phyloP scores from a whole-genome alignment of 108 stramenopile species.

The Stephanodiscus triporus region DNA sequence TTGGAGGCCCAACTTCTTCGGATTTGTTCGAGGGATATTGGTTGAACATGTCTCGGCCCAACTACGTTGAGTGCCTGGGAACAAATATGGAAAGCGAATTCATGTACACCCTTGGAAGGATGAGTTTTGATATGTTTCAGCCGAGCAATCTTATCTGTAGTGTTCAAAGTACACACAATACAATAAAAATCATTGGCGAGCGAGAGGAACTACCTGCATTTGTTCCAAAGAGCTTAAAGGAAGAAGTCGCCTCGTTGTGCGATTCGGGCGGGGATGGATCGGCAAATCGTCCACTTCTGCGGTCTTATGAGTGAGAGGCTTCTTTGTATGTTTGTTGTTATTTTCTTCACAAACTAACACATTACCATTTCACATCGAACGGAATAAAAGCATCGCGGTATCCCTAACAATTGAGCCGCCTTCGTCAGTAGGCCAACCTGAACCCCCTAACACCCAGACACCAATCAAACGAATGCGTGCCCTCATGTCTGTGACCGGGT shows the following conservation, averaged over 20 bases:
- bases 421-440: conserved; percentile 54
- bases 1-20: conserved; percentile 38
- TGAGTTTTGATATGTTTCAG: conserved; percentile 86
- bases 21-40: conserved; percentile 70
- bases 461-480: conserved; percentile 65
- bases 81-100: conserved; percentile 71
- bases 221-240: conserved; percentile 65
- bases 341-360: not conserved
- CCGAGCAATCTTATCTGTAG: conserved; percentile 74
- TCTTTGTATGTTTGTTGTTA: not conserved
- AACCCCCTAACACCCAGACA: conserved; percentile 47
- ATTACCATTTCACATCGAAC: not conserved
- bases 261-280: conserved; percentile 31
- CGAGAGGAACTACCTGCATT: conserved; percentile 42
- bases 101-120: conserved; percentile 78
- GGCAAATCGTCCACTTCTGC: conserved; percentile 50
- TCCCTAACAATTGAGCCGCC: conserved; percentile 74
- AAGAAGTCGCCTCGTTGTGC: conserved; percentile 62
- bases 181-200: conserved; percentile 52
- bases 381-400: conserved; percentile 56
- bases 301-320: conserved; percentile 62
- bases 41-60: conserved; percentile 80
- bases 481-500: conserved; percentile 78
- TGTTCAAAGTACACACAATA: conserved; percentile 74
- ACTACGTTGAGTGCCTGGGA: conserved; percentile 76